phyloP scores from a whole-genome alignment of 164 flowering plant genomes.

The Annona cherimola region DNA sequence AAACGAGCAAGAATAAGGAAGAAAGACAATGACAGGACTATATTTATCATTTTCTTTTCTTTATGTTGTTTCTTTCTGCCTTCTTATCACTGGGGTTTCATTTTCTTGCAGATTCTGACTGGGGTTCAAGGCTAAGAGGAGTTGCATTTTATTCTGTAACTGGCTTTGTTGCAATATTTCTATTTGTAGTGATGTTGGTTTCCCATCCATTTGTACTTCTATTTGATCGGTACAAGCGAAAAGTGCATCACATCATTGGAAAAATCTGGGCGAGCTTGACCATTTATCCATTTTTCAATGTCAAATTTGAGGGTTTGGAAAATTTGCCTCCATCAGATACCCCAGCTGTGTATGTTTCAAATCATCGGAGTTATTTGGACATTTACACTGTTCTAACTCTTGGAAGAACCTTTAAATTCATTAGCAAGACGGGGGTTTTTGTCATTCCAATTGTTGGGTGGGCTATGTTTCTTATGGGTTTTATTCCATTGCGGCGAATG shows the following conservation, averaged over 20 bases:
- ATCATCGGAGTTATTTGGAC: conserved; percentile 92
- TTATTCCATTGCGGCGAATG: conserved; percentile 83
- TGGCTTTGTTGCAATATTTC: conserved; percentile 51
- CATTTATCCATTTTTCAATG: conserved; percentile 49
- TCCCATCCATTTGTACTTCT: conserved; percentile 84
- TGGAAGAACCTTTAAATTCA: conserved; percentile 86
- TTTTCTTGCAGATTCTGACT: conserved; percentile 39
- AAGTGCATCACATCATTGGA: conserved; percentile 64
- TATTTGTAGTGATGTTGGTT: conserved; percentile 62
- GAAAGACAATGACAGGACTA: not conserved
- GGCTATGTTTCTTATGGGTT: conserved; percentile 89
- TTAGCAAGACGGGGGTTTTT: conserved; percentile 85
- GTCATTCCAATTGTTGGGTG: conserved; percentile 81
- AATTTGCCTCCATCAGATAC: conserved; percentile 68
- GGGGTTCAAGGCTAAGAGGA: conserved; percentile 60
- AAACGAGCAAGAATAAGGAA: not conserved
- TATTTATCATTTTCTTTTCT: not conserved
- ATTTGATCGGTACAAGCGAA: conserved; percentile 65
- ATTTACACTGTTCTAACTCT: conserved; percentile 76
- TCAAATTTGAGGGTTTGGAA: conserved; percentile 77
- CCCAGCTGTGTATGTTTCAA: conserved; percentile 93
- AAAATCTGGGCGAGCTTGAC: conserved; percentile 72
- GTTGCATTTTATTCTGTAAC: conserved; percentile 61
- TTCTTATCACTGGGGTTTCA: not conserved
- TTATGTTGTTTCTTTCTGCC: not conserved